Percentiles rank a stretch among this genome's conserved stretches.
Evolutionary conservation across 2,329 filamentous ascomycete species (phyloP).

Genomic region (Sporothrix brasiliensis): DNA sequence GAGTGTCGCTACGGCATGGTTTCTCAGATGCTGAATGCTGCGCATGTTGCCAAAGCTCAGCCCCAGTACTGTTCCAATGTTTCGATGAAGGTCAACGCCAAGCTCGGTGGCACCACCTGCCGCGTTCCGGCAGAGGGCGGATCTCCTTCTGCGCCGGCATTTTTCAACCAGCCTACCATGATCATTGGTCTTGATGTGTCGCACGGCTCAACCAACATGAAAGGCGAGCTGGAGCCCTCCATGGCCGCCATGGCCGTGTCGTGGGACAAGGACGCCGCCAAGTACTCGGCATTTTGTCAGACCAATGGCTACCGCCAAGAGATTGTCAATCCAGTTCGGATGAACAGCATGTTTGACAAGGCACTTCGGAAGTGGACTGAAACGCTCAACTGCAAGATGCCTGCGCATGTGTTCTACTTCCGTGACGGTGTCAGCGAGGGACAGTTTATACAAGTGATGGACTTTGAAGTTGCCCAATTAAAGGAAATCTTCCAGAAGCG

Average conservation of each 20-base stretch:
- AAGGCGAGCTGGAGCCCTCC: constrained; percentile 66
- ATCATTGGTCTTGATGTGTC: constrained; percentile 91
- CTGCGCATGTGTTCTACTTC: constrained; percentile 83
- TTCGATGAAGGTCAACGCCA: constrained; percentile 94
- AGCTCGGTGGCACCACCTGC: constrained; percentile 81
- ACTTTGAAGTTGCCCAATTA: constrained; percentile 75
- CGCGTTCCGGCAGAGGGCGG: constrained; percentile 45
- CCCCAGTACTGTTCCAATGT: constrained; percentile 92
- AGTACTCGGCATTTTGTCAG: constrained; percentile 77
- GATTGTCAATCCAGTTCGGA: constrained; percentile 70
- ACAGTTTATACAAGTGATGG: constrained; percentile 77
- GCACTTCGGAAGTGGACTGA: constrained; percentile 67
- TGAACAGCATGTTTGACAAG: constrained; percentile 65
- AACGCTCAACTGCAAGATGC: constrained; percentile 55
- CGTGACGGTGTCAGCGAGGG: constrained; percentile 90
- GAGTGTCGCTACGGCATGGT: constrained; percentile 84
- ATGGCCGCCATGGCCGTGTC: constrained; percentile 88
- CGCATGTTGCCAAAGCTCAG: constrained; percentile 69
- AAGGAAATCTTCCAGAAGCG: constrained; percentile 57
- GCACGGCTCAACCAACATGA: constrained; percentile 64
- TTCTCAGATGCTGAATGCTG: constrained; percentile 77
- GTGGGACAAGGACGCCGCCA: constrained; percentile 68
- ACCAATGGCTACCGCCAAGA: constrained; percentile 83
- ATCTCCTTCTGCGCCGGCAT: constrained; percentile 37
- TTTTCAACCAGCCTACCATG: constrained; percentile 65